Conservation (phyloP, 2,329 filamentous ascomycete species). For the Simplicillium aogashimaense region DNA sequence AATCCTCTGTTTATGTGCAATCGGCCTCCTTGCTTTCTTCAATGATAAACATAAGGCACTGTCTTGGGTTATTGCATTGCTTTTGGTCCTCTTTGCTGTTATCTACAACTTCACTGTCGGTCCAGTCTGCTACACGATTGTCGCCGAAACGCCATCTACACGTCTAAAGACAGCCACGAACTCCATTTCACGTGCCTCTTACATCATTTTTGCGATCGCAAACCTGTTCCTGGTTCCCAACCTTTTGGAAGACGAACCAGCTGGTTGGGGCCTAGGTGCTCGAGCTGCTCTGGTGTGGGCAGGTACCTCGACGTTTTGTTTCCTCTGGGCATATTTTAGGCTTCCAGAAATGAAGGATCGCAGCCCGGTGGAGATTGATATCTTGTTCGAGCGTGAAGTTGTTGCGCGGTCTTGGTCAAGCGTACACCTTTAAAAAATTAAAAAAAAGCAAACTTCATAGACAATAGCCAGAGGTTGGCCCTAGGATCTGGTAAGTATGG, state of each 20-base stretch:
- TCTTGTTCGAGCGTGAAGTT: constrained; percentile 13
- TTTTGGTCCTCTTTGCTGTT: constrained; percentile 27
- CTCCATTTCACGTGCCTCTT: constrained; percentile 9
- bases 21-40: constrained; percentile 20
- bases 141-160: constrained; percentile 26
- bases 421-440: constrained; percentile 3
- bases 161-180: constrained; percentile 13
- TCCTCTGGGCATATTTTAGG: constrained; percentile 12
- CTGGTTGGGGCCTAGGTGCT: constrained; percentile 11
- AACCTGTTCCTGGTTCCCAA: constrained; percentile 11
- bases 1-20: constrained; percentile 22
- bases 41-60: constrained; percentile 8
- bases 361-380: constrained; percentile 11
- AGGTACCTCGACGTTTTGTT: constrained; percentile 5
- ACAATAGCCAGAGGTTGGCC: not conserved
- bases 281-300: constrained; percentile 11
- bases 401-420: constrained; percentile 10
- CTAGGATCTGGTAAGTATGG: not conserved
- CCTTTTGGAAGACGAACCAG: constrained; percentile 10
- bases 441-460: no score
- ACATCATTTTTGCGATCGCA: constrained; percentile 9
- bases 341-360: constrained; percentile 14
- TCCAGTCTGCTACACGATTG: constrained; percentile 24
- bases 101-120: constrained; percentile 33
- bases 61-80: constrained; percentile 22